Evolutionary conservation across 2,329 filamentous ascomycete genomes (phyloP), one percentile per base, ranked within the genome.

Genomic region (Xylariaceae sp.): DNA sequence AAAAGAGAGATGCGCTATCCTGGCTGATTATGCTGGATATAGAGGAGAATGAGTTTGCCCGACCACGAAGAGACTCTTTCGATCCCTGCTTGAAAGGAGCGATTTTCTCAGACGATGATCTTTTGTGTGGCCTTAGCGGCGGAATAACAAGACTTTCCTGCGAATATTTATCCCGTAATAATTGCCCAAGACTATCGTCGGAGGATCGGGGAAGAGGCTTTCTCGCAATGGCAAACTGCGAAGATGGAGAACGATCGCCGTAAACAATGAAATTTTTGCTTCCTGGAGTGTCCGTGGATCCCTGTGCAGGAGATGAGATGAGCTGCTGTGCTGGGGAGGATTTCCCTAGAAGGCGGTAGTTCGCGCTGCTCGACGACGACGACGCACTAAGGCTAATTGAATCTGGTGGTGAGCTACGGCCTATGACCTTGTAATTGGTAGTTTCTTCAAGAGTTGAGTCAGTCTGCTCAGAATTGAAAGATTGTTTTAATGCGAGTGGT

Each of bases 121-220:
- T 75, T 64, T 75, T 78, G 50, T 71, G 71, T 7, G 81, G 77
- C 44, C 77, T 75, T 18, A 88, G 71, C 0, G 85, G 84, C 7
- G 81, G 75, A 14, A 87, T 81, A 12, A 83, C 65, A 26, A 88
- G 73, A 59, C 84, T 87, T 65, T 87, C 85, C 60, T 83, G 83
- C 0, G 85, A 87, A 66, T 82, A 87, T 52, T 79, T 77, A 19
- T 73, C 72, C 5, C 74, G 75, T 1, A 73, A 59, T 32, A 67
- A 65, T 20, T 63, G 71, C 6, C 67, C 58, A 21, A 70, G 65
- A 20, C 71, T 73, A 44, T 75, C 70, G 53, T 69, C 67, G 21
- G 77, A 75, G 26, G 52, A 73, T 65, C 66, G 61, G 21, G 61
- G 65, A 20, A 57, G 61, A 16, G 67, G 60, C 19, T 60, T 58